Evolutionary conservation across 805 yeast genomes (phyloP), one percentile per base, ranked within the genome.

Genomic region (Hanseniaspora opuntiae): DNA sequence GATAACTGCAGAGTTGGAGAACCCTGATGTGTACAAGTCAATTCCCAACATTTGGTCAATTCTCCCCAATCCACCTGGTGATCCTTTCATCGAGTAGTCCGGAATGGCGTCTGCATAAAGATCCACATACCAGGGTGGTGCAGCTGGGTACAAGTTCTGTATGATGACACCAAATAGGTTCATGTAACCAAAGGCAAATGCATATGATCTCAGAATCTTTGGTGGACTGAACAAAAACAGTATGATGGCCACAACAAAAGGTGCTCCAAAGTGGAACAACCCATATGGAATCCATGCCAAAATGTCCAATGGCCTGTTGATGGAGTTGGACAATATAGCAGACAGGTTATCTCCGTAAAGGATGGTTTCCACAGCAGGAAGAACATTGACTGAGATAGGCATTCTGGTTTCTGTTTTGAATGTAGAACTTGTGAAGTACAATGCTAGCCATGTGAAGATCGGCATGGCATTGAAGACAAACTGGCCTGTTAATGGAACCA

Each of bases 201-300:
- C 95, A 68, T 82, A 90, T 8, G 86, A 78, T 56, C 94, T 78
- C 41, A 90, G 69, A 4, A 87, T 72, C 11, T 84, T 82, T 45
- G 98, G 98, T 10, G 97, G 97, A 0, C 86, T 96, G 74, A 87
- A 93, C 30, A 93, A 58, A 62, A 87, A 90, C 47, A 86, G 68
- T 50, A 88, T 63, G 1, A 73, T 77, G 0, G 97, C 90, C 40
- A 86, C 85, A 5, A 90, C 78, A 63, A 89, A 87, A 3, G 98
- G 97, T 14, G 86, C 77, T n/a, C 85, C 79, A 62, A 86, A 90
- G 69, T 90, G 98, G 55, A 86, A 72, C 14, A 93, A 64, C 2
- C 98, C 98, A 64, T 90, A 90, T 1, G 98, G 97, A 39, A 90
- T 68, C 96, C 96, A 89, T 4, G 97, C 96, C 48, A 86, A 60